Evolutionary conservation across 2,329 filamentous ascomycete genomes (phyloP), one percentile per base, ranked within the genome.

Genomic region (Fusarium euwallaceae): DNA sequence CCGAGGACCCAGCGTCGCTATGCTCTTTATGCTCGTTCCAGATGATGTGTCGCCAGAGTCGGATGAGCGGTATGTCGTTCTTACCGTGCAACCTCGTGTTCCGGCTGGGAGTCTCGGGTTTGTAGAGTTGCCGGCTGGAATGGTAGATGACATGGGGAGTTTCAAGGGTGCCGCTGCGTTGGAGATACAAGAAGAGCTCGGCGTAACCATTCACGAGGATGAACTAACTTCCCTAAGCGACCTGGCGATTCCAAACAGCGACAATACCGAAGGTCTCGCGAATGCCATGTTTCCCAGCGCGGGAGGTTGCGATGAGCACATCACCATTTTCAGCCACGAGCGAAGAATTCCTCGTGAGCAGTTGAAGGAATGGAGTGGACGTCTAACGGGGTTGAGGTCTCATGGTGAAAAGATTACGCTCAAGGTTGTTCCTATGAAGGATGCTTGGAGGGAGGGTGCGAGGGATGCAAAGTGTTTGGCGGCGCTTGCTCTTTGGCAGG

Each of bases 341-440:
- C 84, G 86, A 58, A 83, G 85, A 27, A 84, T 92, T 5, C 83
- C 86, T 8, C 83, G 89, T 36, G 80, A 76, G 1, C 84, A 88
- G 78, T 80, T 92, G 61, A 79, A 82, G 16, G 86, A 89, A 64
- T 91, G 88, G 89, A 86, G 84, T 37, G 90, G 90, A 2, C 86
- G 86, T 61, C 79, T 91, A 61, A 92, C 90, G 24, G 90, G 90
- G 0, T 76, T 91, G 76, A 83, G 90, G 61, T 86, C 88, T 7
- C 78, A 90, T 10, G 90, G 90, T 2, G 90, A 92, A 83, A 91
- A 86, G 82, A 92, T 92, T 72, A 90, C 89, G 12, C 81, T 92
- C 66, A 90, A 89, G 81, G 78, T 92, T 32, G 88, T 92, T 14
- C 86, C 82, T 53, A 84, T 91, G 83, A 82, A 84, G 74, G 85